These are phyloP conservation scores for Alternaria rosae DNA, from an alignment of 2,329 filamentous ascomycete genomes.

Conservation along the genomic window DNA sequence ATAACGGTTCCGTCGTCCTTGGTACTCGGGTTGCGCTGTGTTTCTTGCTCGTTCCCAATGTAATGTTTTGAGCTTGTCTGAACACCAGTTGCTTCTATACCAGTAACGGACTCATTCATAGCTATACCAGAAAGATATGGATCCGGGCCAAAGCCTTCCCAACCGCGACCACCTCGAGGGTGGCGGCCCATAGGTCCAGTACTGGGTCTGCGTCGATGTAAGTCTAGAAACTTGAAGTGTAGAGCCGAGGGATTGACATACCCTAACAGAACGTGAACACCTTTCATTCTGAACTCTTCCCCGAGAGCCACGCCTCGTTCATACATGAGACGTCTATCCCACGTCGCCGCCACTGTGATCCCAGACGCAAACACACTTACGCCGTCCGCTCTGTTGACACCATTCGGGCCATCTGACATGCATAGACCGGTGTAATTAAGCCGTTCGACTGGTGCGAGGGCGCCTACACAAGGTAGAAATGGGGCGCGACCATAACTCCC, in stretches of 20 bases:
- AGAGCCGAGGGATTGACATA: neutral
- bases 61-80: conserved; percentile 60
- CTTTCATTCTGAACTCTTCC: conserved; percentile 42
- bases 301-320: conserved; percentile 44
- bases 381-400: conserved; percentile 38
- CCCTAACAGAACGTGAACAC: conserved; percentile 53
- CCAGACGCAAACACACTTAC: conserved; percentile 50
- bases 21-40: conserved; percentile 38
- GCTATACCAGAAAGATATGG: conserved; percentile 53
- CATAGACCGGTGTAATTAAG: conserved; percentile 53
- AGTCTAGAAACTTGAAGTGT: neutral
- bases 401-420: conserved; percentile 50
- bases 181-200: conserved; percentile 52
- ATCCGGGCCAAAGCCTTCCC: conserved; percentile 55
- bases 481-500: neutral
- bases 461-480: conserved; percentile 40
- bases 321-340: conserved; percentile 48
- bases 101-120: conserved; percentile 47
- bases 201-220: conserved; percentile 51
- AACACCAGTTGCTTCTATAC: conserved; percentile 52
- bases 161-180: conserved; percentile 52
- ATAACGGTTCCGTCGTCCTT: conserved; percentile 50
- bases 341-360: conserved; percentile 50
- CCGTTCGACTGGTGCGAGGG: conserved; percentile 46
- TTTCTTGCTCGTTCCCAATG: conserved; percentile 69